Percentiles rank a stretch among this genome's conserved stretches.
phyloP scores from a whole-genome alignment of 164 flowering plant genomes.

The grape (Vitis vinifera) region DNA sequence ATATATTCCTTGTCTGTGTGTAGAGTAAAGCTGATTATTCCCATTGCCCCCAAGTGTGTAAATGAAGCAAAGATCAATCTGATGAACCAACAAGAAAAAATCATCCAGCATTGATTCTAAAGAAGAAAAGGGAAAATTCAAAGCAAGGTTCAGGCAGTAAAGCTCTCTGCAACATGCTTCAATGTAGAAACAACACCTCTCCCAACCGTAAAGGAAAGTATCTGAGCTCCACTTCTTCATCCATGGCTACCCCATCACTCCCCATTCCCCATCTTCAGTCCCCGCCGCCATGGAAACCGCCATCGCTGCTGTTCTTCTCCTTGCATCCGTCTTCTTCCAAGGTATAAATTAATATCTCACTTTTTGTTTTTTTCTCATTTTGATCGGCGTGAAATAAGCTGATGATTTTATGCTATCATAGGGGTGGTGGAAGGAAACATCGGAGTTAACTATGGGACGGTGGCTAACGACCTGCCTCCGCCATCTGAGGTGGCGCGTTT shows the following conservation, averaged over 20 bases:
- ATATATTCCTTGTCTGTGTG: no score
- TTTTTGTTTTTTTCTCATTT: background rate
- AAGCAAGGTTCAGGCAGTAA: background rate
- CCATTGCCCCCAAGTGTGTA: no score
- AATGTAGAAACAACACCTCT: background rate
- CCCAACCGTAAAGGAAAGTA: slow-evolving; percentile 30
- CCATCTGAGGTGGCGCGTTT: slow-evolving; percentile 63
- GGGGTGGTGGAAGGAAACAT: slow-evolving; percentile 49
- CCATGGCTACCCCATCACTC: slow-evolving; percentile 1
- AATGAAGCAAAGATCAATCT: no score
- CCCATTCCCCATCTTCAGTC: slow-evolving; percentile 1
- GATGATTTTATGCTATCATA: background rate
- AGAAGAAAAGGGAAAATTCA: background rate
- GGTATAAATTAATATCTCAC: slow-evolving; percentile 12
- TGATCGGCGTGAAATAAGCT: background rate
- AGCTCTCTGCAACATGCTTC: slow-evolving; percentile 2
- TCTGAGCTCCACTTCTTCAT: slow-evolving; percentile 12
- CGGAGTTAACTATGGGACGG: slow-evolving; percentile 81
- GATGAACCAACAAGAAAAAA: no score
- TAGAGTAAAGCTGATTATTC: no score
- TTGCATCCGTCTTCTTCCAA: slow-evolving; percentile 15
- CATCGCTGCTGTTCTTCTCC: background rate
- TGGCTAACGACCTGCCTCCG: slow-evolving; percentile 73
- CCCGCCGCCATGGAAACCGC: slow-evolving; percentile 2
- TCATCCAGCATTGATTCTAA: no score